Percentiles rank a stretch among this genome's conserved stretches.
These are phyloP conservation scores for Penicillium sp. DNA, from an alignment of 2,329 filamentous ascomycete genomes.

Conservation along the genomic window DNA sequence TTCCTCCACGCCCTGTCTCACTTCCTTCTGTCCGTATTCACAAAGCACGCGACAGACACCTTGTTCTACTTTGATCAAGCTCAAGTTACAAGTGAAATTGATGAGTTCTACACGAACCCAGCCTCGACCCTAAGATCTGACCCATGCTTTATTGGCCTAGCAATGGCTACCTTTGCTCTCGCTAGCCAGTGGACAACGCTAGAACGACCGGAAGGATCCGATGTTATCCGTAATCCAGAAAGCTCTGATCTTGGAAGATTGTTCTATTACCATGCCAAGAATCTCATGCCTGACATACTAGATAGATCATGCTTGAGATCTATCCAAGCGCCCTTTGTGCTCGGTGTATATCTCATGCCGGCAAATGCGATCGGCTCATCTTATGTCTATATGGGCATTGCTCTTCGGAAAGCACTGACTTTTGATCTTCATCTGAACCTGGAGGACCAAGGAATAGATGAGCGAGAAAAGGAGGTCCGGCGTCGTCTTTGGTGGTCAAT, in stretches of 20 bases:
- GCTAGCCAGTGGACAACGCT: slow-evolving; percentile 46
- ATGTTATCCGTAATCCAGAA: slow-evolving; percentile 11
- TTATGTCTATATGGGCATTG: slow-evolving; percentile 51
- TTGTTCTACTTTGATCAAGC: slow-evolving; percentile 32
- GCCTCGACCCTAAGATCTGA: not conserved
- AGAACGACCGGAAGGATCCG: slow-evolving; percentile 31
- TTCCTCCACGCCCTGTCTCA: slow-evolving; percentile 17
- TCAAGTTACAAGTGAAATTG: slow-evolving; percentile 15
- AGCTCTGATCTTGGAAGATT: slow-evolving; percentile 34
- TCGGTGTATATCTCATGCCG: slow-evolving; percentile 47
- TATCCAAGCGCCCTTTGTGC: slow-evolving; percentile 42
- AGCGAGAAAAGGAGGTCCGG: slow-evolving; percentile 54
- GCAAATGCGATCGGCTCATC: slow-evolving; percentile 44
- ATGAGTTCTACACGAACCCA: not conserved
- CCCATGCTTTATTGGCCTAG: slow-evolving; percentile 26
- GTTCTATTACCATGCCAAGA: slow-evolving; percentile 30
- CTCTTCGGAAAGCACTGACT: slow-evolving; percentile 60
- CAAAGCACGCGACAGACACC: slow-evolving; percentile 28
- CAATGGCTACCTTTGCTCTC: slow-evolving; percentile 33
- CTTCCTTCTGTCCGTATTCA: slow-evolving; percentile 27
- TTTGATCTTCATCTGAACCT: slow-evolving; percentile 53
- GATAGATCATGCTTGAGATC: slow-evolving; percentile 41
- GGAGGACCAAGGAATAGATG: slow-evolving; percentile 41
- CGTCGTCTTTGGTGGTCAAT: slow-evolving; percentile 60
- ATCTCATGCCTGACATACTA: slow-evolving; percentile 44